Conservation (phyloP, 1,139 yeast genomes). For the Kurtzmaniella natalensis region DNA sequence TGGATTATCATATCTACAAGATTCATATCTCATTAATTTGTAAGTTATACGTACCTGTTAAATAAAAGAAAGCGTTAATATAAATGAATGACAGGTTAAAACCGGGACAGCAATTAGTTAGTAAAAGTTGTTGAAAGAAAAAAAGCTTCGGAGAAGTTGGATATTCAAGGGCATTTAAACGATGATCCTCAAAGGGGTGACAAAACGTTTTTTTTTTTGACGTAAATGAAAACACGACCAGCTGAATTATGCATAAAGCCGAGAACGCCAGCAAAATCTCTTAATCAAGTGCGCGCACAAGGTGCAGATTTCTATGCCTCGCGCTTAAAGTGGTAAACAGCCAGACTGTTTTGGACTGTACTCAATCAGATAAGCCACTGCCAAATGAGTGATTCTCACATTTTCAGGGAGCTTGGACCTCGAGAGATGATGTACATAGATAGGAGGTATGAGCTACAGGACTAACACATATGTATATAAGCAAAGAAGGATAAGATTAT, state of each 20-base stretch:
- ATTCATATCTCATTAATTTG: too few species aligned
- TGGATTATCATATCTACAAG: too few species aligned
- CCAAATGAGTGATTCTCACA: too few species aligned
- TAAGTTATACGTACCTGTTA: constrained; percentile 9
- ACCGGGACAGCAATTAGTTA: constrained; percentile 7
- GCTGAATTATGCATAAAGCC: constrained; percentile 4
- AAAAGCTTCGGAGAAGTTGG: not conserved
- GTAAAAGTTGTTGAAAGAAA: not conserved
- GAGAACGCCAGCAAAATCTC: constrained; percentile 3
- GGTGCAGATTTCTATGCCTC: not conserved
- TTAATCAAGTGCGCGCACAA: not conserved
- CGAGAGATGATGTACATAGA: too few species aligned
- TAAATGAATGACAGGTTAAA: constrained; percentile 8
- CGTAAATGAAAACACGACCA: constrained; percentile 5
- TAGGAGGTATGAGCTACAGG: too few species aligned
- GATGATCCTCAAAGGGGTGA: not conserved
- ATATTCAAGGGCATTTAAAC: not conserved
- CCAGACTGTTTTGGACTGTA: not conserved
- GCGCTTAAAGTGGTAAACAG: not conserved
- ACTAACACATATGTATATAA: too few species aligned
- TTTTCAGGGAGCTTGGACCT: too few species aligned
- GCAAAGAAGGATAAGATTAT: too few species aligned
- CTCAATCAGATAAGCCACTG: not conserved
- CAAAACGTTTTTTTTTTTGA: constrained; percentile 1
- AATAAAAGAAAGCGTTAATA: not conserved